Conservation (phyloP, 805 yeast genomes). For the Ogataea corticis region DNA sequence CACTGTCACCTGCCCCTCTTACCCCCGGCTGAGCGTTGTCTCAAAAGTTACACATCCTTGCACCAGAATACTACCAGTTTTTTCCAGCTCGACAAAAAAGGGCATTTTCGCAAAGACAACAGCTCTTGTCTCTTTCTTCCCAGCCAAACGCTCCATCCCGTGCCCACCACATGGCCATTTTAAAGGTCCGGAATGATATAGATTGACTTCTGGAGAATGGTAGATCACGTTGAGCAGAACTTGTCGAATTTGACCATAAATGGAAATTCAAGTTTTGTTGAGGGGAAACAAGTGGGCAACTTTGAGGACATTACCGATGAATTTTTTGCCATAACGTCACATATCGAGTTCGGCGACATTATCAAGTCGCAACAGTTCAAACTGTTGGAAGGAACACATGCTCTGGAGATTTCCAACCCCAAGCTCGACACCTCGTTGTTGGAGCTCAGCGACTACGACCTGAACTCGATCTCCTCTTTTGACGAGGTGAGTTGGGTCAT, state of each 20-base stretch:
- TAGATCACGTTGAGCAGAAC: slow-evolving; percentile 7
- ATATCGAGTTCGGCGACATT: slow-evolving; percentile 49
- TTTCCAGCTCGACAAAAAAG: neutral
- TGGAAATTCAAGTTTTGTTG: neutral
- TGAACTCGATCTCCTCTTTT: slow-evolving; percentile 35
- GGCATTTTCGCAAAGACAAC: too few relatives aligned
- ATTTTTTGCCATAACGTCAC: slow-evolving; percentile 40
- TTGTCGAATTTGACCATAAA: slow-evolving; percentile 9
- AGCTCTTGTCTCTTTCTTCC: too few relatives aligned
- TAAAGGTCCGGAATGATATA: neutral
- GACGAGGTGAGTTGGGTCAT: slow-evolving; percentile 49
- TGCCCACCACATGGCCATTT: neutral
- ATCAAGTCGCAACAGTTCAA: slow-evolving; percentile 60
- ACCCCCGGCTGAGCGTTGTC: too few relatives aligned
- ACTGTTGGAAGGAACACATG: slow-evolving; percentile 82
- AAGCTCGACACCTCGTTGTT: slow-evolving; percentile 78
- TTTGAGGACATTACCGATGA: slow-evolving; percentile 56
- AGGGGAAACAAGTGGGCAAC: neutral
- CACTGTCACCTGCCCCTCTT: too few relatives aligned
- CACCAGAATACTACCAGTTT: too few relatives aligned
- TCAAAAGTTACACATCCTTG: too few relatives aligned
- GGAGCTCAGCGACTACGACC: slow-evolving; percentile 45
- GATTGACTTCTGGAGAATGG: slow-evolving; percentile 3
- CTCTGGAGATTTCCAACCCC: slow-evolving; percentile 72
- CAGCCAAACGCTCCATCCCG: neutral